A percentile compares a stretch with the other conserved stretches of the same genome.
Evolutionary conservation across 2,329 filamentous ascomycete species (phyloP).

Genomic region (Drechslerella stenobrocha): DNA sequence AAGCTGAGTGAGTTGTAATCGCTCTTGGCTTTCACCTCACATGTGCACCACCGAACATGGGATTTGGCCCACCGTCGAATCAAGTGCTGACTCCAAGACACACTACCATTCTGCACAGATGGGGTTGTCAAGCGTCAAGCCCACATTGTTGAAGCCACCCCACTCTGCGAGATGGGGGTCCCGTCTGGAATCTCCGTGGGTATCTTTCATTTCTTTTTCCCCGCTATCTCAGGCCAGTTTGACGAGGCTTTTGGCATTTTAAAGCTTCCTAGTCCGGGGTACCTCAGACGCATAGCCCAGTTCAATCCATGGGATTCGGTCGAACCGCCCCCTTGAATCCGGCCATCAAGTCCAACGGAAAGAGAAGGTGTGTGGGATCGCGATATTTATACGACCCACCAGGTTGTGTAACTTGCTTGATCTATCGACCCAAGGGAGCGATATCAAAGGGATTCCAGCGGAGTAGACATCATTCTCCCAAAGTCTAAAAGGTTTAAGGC

Average conservation of each 20-base stretch:
- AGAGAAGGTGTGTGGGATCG: slow-evolving; percentile 25
- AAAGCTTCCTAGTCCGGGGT: slow-evolving; percentile 45
- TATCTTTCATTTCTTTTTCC: neutral
- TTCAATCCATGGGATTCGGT: slow-evolving; percentile 40
- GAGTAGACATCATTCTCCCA: neutral
- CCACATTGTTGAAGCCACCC: slow-evolving; percentile 13
- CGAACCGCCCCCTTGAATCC: slow-evolving; percentile 18
- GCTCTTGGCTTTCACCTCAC: neutral
- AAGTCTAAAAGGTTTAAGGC: neutral
- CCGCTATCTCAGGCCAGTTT: neutral
- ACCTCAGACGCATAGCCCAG: slow-evolving; percentile 16
- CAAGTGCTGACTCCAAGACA: slow-evolving; percentile 20
- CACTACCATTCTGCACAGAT: neutral
- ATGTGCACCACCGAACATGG: neutral
- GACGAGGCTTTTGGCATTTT: slow-evolving; percentile 23
- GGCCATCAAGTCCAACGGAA: slow-evolving; percentile 21
- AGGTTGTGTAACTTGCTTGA: slow-evolving; percentile 18
- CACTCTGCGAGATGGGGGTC: slow-evolving; percentile 27
- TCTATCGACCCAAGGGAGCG: slow-evolving; percentile 8
- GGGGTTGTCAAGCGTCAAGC: slow-evolving; percentile 8
- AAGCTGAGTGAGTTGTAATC: slow-evolving; percentile 7
- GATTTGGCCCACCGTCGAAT: slow-evolving; percentile 12
- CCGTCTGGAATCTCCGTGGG: slow-evolving; percentile 1
- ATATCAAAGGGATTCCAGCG: neutral
- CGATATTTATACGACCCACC: slow-evolving; percentile 11